Evolutionary conservation across 2,329 filamentous ascomycete species (phyloP), one percentile per base, ranked within the genome.

Genomic region (Neopestalotiopsis sp.): DNA sequence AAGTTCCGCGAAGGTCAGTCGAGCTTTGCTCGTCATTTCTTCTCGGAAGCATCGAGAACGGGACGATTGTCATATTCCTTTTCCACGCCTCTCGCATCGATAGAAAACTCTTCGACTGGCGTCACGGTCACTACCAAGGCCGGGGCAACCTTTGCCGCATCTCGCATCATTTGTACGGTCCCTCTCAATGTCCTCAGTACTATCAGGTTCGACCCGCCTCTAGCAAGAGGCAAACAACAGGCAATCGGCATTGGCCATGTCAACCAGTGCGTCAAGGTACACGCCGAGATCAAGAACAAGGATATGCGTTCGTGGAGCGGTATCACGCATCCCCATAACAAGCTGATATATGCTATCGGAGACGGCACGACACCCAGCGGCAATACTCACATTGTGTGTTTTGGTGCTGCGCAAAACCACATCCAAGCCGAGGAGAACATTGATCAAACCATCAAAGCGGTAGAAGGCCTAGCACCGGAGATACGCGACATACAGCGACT

Each of bases 231-330:
- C 13, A 79, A 79, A 52, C 60, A 34, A 6, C 58, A 69, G 7
- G 80, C 80, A 10, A 71, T 75, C 2, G 67, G 68, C 1, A 73
- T 72, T 3, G 78, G 77, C 0, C 78, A 81, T 69, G 77, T 81
- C 38, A 81, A 81, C 66, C 76, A 80, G 63, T 77, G 74, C 52
- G 71, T 76, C 68, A 82, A 82, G 60, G 76, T 82, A 2, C 80
- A 82, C 68, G 80, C 79, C 2, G 80, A 81, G 40, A 71, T 78
- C n/a, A 70, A 73, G 3, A 75, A 78, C 66, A 74, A 72, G 20
- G 75, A 78, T 20, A 75, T 81, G 67, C 74, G 78, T 3, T 81
- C 79, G 1, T 81, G 78, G 78, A 78, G 75, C 7, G 80, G 79
- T 14, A 77, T 81, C 1, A 75, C 75, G 0, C 81, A 80, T 58